These are phyloP conservation scores for Verticillium tricorpus DNA, from an alignment of 2,329 filamentous ascomycete genomes.

Conservation along the genomic window DNA sequence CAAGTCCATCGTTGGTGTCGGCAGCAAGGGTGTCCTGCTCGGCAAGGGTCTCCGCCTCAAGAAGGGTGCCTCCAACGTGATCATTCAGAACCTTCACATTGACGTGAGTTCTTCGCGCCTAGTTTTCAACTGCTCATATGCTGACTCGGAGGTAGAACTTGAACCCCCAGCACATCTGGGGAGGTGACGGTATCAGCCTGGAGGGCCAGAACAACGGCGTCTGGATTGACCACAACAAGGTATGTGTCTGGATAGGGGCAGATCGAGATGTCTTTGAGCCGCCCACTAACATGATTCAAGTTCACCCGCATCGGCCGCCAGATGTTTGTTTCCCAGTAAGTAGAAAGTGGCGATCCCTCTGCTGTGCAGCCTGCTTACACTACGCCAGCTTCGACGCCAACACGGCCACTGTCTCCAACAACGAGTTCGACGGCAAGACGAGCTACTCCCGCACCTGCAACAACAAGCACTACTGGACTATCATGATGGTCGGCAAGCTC, in stretches of 20 bases:
- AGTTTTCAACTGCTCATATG: too few species aligned
- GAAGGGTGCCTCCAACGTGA: slow-evolving; percentile 29
- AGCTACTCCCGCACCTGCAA: slow-evolving; percentile 38
- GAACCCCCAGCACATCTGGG: slow-evolving; percentile 31
- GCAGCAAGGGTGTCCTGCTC: slow-evolving; percentile 30
- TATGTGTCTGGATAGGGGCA: not conserved
- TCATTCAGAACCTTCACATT: slow-evolving; percentile 34
- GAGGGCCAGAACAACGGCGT: slow-evolving; percentile 22
- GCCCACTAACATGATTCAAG: not conserved
- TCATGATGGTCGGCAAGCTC: slow-evolving; percentile 32
- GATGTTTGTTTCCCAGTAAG: slow-evolving; percentile 24
- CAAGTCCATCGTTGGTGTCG: slow-evolving; percentile 34
- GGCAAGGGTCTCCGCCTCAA: slow-evolving; percentile 34
- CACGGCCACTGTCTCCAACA: slow-evolving; percentile 41
- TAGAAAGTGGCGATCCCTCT: not conserved
- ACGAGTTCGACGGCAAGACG: slow-evolving; percentile 37
- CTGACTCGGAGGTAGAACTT: slow-evolving; percentile 30
- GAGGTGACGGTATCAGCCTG: slow-evolving; percentile 28
- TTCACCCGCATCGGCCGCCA: slow-evolving; percentile 37
- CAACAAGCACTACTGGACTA: slow-evolving; percentile 41
- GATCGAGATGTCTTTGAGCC: not conserved
- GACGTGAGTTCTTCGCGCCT: not conserved
- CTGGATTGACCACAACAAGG: slow-evolving; percentile 33
- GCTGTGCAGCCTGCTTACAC: not conserved
- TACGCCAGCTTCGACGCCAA: slow-evolving; percentile 9